Conservation (phyloP, 108 stramenopile genomes). For the Poteriospumella lacustris region DNA sequence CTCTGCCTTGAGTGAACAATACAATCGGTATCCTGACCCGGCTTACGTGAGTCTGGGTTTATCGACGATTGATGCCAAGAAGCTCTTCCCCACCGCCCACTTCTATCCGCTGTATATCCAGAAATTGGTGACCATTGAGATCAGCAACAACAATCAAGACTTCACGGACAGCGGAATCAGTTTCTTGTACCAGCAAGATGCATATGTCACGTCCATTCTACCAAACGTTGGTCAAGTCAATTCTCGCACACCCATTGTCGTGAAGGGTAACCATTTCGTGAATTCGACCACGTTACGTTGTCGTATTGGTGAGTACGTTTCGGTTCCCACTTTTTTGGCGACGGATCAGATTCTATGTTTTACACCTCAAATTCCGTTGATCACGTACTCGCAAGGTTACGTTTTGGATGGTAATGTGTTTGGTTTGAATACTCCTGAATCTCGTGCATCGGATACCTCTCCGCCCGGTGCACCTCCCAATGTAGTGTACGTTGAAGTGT, state of each 20-base stretch:
- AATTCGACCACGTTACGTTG: slow-evolving; percentile 53
- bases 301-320: slow-evolving; percentile 42
- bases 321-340: slow-evolving; percentile 37
- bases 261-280: slow-evolving; percentile 49
- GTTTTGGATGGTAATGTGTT: not conserved
- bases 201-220: slow-evolving; percentile 33
- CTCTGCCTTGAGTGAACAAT: slow-evolving; percentile 38
- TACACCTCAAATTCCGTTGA: slow-evolving; percentile 27
- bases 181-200: slow-evolving; percentile 53
- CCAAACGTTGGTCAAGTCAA: slow-evolving; percentile 21
- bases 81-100: slow-evolving; percentile 61
- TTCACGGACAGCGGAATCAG: slow-evolving; percentile 46
- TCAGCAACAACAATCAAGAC: slow-evolving; percentile 61
- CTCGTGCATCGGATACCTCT: not conserved
- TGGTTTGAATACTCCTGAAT: not conserved
- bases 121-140: slow-evolving; percentile 57
- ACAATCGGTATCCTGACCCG: slow-evolving; percentile 41
- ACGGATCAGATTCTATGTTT: slow-evolving; percentile 40
- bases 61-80: slow-evolving; percentile 12
- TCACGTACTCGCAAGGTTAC: not conserved
- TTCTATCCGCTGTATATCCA: slow-evolving; percentile 58
- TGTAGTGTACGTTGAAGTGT: slow-evolving; percentile 41
- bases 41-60: slow-evolving; percentile 27
- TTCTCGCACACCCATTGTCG: slow-evolving; percentile 36
- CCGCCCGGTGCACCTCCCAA: not conserved